phyloP scores from a whole-genome alignment of 495 filamentous ascomycete genomes.

The Penicillium antarcticum region DNA sequence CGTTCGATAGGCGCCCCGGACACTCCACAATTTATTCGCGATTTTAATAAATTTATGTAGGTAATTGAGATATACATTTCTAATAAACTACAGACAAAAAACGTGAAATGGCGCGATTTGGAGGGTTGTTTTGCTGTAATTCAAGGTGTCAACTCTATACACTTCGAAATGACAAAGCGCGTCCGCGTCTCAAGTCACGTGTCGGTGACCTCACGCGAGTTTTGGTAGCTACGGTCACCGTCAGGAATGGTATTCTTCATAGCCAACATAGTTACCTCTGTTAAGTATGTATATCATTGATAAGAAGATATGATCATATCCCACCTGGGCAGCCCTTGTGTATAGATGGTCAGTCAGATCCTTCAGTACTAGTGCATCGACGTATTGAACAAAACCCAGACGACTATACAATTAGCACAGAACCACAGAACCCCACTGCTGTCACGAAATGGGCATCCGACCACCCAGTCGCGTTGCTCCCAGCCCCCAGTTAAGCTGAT shows the following conservation, averaged over 20 bases:
- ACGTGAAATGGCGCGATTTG: constrained; percentile 2
- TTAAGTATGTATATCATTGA: too few relatives aligned
- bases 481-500: too few relatives aligned
- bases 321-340: too few relatives aligned
- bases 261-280: too few relatives aligned
- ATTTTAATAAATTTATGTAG: constrained; percentile 4
- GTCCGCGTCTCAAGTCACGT: constrained; percentile 30
- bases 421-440: too few relatives aligned
- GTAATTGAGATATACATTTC: neutral
- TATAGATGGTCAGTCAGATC: too few relatives aligned
- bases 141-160: constrained; percentile 7
- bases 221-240: constrained; percentile 1
- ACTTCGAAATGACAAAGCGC: constrained; percentile 15
- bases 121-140: neutral
- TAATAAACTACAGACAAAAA: neutral
- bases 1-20: constrained; percentile 47
- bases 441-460: too few relatives aligned
- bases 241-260: constrained; percentile 2
- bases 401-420: too few relatives aligned
- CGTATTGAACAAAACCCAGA: too few relatives aligned
- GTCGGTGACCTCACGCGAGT: constrained; percentile 21
- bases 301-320: too few relatives aligned
- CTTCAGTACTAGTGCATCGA: too few relatives aligned
- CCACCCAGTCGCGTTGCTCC: too few relatives aligned
- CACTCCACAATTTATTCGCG: constrained; percentile 32